Evolutionary conservation across 331 rosid species (phyloP).

Genomic region (Rhamnella rubrinervis): DNA sequence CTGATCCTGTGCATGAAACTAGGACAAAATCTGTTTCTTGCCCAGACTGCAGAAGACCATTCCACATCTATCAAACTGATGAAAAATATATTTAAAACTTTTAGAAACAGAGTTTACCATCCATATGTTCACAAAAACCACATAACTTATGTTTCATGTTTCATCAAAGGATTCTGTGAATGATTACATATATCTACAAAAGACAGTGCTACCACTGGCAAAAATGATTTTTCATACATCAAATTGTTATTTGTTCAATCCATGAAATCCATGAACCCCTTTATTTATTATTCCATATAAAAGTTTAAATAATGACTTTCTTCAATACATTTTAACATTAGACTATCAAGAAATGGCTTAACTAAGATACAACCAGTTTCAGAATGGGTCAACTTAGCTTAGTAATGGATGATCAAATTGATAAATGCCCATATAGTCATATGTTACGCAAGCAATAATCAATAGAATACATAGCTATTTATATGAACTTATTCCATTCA

Average conservation of each 20-base stretch:
- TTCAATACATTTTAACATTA: background rate
- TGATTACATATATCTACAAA: background rate
- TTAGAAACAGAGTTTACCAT: background rate
- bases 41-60: constrained; percentile 69
- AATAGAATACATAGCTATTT: background rate
- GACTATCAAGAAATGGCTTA: constrained; percentile 4
- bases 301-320: background rate
- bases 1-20: constrained; percentile 95
- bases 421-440: background rate
- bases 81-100: background rate
- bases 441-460: background rate
- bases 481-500: background rate
- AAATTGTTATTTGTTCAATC: too few species aligned
- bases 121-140: background rate
- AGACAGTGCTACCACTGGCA: background rate
- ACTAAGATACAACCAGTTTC: background rate
- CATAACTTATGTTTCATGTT: too few species aligned
- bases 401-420: background rate
- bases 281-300: too few species aligned
- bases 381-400: background rate
- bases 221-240: too few species aligned
- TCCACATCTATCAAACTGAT: constrained; percentile 16
- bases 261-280: background rate
- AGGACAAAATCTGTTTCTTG: constrained; percentile 93
- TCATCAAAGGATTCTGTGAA: background rate